Percentiles rank a stretch among this genome's conserved stretches.
These are phyloP conservation scores for Acer campestre DNA, from an alignment of 345 rosid species.

Conservation along the genomic window DNA sequence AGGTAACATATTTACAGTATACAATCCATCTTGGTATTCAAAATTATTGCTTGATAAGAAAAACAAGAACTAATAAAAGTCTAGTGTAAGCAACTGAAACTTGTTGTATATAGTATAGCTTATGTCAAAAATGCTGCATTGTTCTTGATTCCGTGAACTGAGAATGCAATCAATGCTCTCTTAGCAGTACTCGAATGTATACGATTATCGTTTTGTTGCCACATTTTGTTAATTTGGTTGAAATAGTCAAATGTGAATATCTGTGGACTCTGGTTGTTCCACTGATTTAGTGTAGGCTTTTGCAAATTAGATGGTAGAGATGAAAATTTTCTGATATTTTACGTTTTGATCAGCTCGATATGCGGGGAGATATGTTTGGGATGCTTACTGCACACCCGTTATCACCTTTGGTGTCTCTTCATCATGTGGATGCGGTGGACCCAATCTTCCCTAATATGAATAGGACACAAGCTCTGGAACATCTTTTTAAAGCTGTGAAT, in stretches of 20 bases:
- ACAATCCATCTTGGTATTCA: not conserved
- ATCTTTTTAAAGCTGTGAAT: constrained; percentile 60
- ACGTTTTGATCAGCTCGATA: constrained; percentile 58
- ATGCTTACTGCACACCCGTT: constrained; percentile 81
- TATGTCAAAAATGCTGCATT: not conserved
- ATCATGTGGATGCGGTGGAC: constrained; percentile 82
- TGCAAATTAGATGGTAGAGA: not conserved
- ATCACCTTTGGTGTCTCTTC: constrained; percentile 80
- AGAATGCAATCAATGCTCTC: not conserved
- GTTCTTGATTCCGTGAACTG: not conserved
- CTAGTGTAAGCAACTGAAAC: not conserved
- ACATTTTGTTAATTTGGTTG: not conserved
- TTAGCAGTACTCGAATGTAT: no score
- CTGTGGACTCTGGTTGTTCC: not conserved
- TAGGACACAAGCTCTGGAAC: constrained; percentile 52
- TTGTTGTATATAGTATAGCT: not conserved
- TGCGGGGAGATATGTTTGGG: constrained; percentile 83
- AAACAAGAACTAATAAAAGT: not conserved
- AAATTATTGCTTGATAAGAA: not conserved
- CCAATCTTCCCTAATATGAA: constrained; percentile 74
- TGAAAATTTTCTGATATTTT: constrained; percentile 12
- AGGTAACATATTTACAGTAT: constrained; percentile 45
- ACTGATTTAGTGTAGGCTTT: not conserved
- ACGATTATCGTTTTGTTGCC: not conserved
- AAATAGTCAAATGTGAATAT: not conserved